Evolutionary conservation across 345 rosid genomes (phyloP), one percentile per base, ranked within the genome.

Genomic region (Citrus inodora): DNA sequence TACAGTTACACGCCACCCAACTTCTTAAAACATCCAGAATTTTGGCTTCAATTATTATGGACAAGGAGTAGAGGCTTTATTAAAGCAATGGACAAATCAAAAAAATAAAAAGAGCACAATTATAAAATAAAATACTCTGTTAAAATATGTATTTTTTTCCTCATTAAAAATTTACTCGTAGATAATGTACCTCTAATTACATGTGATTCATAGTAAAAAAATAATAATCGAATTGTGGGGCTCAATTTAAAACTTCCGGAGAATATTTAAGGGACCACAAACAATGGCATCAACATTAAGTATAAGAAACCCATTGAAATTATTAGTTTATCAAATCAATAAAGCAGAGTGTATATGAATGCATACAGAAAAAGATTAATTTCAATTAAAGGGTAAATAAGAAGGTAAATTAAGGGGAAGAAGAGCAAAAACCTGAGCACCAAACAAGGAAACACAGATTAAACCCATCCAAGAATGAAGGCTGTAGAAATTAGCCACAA

Each of bases 381-480:
- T 46, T 13, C 16, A 4, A 7, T 3, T 3, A 24, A 22, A 65
- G 16, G 55, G 14, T 22, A 28, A 40, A 3, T 11, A 7, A 59
- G 46, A n/a, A 21, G 9, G 0, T 14, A 65, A 25, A 37, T 42
- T 11, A 9, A 48, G 76, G 22, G 53, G 25, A 61, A 33, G 65
- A 60, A 67, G 61, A 73, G 76, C 6, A 27, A 42, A 42, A 73
- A 93, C 98, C 99, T 95, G 99, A 63, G 92, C 92, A 73, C 87
- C 92, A 80, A 93, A 95, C 85, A 95, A 84, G 85, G 85, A 89
- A 78, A 95, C 75, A 81, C 96, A 95, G 87, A 89, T 75, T 78
- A 95, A 87, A 62, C 99, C 99, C 96, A 93, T 93, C 99, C 99
- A 95, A 83, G 98, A 95, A 89, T 95, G 99, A 71, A 95, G 88